These are phyloP conservation scores for Chalara sp. DNA, from an alignment of 2,329 filamentous ascomycete genomes.

Conservation along the genomic window DNA sequence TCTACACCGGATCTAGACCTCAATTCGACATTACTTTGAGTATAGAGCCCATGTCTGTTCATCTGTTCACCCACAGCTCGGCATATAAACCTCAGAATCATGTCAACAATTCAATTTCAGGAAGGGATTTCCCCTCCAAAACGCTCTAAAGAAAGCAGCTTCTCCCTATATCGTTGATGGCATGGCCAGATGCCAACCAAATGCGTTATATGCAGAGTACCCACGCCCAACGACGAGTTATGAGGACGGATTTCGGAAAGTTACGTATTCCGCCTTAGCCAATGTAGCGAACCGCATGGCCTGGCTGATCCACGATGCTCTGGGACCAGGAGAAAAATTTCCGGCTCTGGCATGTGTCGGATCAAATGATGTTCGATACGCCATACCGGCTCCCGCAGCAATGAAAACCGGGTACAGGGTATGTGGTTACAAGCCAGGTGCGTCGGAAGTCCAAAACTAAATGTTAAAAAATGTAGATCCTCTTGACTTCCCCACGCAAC, in stretches of 20 bases:
- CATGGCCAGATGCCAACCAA: background rate
- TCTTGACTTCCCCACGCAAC: background rate
- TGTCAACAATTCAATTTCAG: too few species aligned
- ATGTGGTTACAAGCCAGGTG: background rate
- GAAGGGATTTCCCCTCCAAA: background rate
- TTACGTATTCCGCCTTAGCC: background rate
- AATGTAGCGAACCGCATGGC: background rate
- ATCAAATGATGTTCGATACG: background rate
- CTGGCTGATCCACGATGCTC: constrained; percentile 3
- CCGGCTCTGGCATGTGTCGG: constrained; percentile 38
- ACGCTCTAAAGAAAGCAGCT: background rate
- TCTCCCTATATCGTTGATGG: background rate
- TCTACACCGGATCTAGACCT: too few species aligned
- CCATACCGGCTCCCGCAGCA: background rate
- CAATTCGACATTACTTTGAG: too few species aligned
- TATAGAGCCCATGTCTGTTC: too few species aligned
- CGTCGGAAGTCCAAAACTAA: too few species aligned
- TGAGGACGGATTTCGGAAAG: background rate
- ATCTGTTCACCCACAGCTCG: too few species aligned
- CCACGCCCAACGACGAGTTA: background rate
- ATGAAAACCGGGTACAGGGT: background rate
- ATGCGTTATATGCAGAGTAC: background rate
- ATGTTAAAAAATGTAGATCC: background rate
- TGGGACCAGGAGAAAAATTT: constrained; percentile 9
- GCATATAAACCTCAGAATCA: too few species aligned